Conservation (phyloP, 176 grass and related monocot genomes). For the Cymbopogon citratus region DNA sequence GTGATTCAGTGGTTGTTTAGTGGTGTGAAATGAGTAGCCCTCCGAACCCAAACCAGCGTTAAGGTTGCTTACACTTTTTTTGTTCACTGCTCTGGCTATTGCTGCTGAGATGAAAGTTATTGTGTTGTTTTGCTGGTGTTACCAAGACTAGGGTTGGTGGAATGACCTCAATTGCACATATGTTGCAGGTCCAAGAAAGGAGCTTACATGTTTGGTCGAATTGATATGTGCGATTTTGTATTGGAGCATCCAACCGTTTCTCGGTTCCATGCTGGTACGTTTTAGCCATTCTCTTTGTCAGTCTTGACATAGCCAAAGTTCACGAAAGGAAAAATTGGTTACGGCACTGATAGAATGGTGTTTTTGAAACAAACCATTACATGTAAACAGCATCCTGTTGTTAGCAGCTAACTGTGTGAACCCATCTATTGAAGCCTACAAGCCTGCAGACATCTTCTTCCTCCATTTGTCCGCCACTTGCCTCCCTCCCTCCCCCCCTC, state of each 20-base stretch:
- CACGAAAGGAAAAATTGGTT: not conserved
- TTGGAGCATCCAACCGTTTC: slow-evolving; percentile 87
- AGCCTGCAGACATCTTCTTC: not conserved
- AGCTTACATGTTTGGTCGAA: slow-evolving; percentile 92
- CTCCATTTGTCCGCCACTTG: not conserved
- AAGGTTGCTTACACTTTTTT: not conserved
- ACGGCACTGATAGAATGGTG: not conserved
- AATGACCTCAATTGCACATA: not conserved
- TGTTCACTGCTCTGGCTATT: not conserved
- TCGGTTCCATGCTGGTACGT: slow-evolving; percentile 79
- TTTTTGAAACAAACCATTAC: not conserved
- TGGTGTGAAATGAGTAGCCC: not conserved
- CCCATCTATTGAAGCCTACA: not conserved
- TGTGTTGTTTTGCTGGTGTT: not conserved
- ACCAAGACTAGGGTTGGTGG: not conserved
- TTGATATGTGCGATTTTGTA: slow-evolving; percentile 85
- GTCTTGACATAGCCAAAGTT: not conserved
- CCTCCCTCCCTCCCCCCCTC: not conserved
- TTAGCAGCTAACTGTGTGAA: not conserved
- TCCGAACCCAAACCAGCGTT: not conserved
- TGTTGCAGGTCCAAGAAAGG: slow-evolving; percentile 76
- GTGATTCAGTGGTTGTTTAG: not conserved
- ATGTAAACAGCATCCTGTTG: not conserved
- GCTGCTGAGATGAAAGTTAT: not conserved
- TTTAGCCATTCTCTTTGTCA: slow-evolving; percentile 1